These are phyloP conservation scores for Calonectria pteridis DNA, from an alignment of 2,329 filamentous ascomycete genomes.

Conservation along the genomic window DNA sequence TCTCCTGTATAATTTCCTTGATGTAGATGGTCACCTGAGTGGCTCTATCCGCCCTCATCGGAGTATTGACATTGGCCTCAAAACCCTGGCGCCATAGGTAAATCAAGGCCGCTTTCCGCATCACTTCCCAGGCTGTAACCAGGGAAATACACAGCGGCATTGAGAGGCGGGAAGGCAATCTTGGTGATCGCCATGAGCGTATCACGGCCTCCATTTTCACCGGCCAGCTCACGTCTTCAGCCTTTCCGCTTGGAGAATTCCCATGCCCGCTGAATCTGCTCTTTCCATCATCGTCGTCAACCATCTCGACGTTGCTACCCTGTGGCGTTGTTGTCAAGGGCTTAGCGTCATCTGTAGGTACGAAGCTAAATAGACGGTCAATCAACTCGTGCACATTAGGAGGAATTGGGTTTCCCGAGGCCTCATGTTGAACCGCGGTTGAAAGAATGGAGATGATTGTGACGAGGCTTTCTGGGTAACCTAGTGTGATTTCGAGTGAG, in stretches of 20 bases:
- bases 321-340: not conserved
- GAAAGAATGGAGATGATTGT: not conserved
- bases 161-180: not conserved
- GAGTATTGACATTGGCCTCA: not conserved
- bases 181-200: not conserved
- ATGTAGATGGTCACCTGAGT: not conserved
- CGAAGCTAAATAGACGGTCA: not conserved
- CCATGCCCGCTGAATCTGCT: not conserved
- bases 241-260: not conserved
- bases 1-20: slow-evolving; percentile 1
- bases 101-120: not conserved
- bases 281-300: not conserved
- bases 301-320: not conserved
- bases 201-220: not conserved
- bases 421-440: not conserved
- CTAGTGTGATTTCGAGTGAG: not conserved
- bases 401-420: not conserved
- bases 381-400: not conserved
- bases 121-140: not conserved
- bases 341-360: not conserved
- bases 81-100: not conserved
- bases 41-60: not conserved
- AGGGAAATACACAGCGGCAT: not conserved
- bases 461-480: not conserved
- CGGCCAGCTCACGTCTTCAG: not conserved